Evolutionary conservation across 805 yeast species (phyloP), one percentile per base, ranked within the genome.

Genomic region (Saturnispora bothae): DNA sequence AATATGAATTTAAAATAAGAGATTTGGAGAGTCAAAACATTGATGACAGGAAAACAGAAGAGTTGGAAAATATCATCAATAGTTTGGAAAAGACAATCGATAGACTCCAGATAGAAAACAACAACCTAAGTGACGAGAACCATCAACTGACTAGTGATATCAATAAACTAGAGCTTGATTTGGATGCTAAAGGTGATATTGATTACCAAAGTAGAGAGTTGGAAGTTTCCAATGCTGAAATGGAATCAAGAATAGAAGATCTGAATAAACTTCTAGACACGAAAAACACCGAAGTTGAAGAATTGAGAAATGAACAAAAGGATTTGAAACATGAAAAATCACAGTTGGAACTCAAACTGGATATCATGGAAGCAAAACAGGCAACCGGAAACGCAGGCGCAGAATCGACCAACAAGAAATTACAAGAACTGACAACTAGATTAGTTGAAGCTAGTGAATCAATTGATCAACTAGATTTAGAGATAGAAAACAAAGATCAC

Each of bases 181-280:
- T 52, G 17, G 40, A 49, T 8, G 14, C 31, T 5, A 38, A 34
- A n/a, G 15, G 26, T 13, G 22, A 27, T 10, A 44, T 43, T 13
- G 15, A 19, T 7, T 8, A 27, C 21, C 61, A 59, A 37, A 57
- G 6, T 8, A 13, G 15, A 9, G 33, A 30, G 10, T 18, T 56
- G 33, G 56, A 48, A 5, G 41, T 39, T 2, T 40, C 50, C 7
- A 56, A 56, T 30, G 51, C 49, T 5, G 54, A 57, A 1, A 43
- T 52, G 20, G 23, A 37, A 19, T 5, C 23, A 4, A 28, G 19
- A 1, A 58, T 58, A 14, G 49, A 50, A 3, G 39, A 43, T 13
- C 25, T 44, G 22, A 41, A 40, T n/a, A 27, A 42, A 16, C 40
- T 39, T 17, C 25, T 47, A 12, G 29, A 20, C 10, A 38, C 31